phyloP scores from a whole-genome alignment of 768 basidiomycete genomes.

The Xerocomus potaroensis region DNA sequence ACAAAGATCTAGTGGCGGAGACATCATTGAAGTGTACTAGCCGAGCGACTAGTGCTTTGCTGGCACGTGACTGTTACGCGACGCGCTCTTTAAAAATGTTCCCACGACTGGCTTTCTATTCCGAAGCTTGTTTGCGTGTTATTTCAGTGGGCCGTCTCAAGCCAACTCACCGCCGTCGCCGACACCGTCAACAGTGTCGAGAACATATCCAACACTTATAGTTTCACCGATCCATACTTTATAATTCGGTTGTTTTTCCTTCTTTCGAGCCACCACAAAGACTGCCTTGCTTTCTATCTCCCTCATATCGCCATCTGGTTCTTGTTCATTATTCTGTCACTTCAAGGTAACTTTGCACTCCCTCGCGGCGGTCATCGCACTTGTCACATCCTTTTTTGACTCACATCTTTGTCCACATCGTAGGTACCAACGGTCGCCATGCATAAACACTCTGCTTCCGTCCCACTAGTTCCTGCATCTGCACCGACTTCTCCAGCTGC shows the following conservation, averaged over 20 bases:
- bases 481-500: conserved; percentile 43
- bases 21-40: too few relatives aligned
- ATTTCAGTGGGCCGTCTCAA: conserved; percentile 17
- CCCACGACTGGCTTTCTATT: conserved; percentile 26
- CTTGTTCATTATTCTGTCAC: conserved; percentile 11
- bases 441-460: conserved; percentile 30
- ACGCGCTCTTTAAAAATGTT: conserved; percentile 35
- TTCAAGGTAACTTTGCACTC: conserved; percentile 19
- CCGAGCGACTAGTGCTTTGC: conserved; percentile 25
- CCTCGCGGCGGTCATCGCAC: conserved; percentile 2
- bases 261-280: conserved; percentile 20
- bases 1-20: too few relatives aligned
- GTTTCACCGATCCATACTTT: conserved; percentile 14
- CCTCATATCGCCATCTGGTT: conserved; percentile 23
- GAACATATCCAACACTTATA: conserved; percentile 3
- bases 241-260: conserved; percentile 7
- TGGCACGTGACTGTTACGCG: conserved; percentile 36
- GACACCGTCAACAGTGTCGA: conserved; percentile 7
- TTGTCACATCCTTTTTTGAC: conserved; percentile 1
- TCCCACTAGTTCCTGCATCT: conserved; percentile 35
- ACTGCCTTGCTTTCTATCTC: conserved; percentile 21
- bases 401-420: conserved; percentile 4
- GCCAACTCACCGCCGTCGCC: conserved; percentile 10
- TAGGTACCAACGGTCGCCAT: conserved; percentile 20
- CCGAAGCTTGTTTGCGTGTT: conserved; percentile 23